Evolutionary conservation across 768 basidiomycete species (phyloP), one percentile per base, ranked within the genome.

Genomic region (Russula brevipes): DNA sequence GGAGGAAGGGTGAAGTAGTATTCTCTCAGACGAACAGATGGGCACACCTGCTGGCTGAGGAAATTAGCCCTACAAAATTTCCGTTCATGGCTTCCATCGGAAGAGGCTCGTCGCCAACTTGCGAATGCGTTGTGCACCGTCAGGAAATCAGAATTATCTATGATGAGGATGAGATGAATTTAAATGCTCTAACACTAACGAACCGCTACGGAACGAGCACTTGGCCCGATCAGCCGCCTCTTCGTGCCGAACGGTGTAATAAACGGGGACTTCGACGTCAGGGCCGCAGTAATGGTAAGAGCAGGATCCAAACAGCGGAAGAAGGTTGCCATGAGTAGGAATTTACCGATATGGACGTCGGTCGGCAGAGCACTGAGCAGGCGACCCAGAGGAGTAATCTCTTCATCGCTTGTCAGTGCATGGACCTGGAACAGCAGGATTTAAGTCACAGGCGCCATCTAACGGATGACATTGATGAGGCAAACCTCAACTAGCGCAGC

Each of bases 311-410:
- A 76, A 72, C 96, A 98, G 50, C 85, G 84, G 73, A 98, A 91
- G 44, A 94, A 72, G 2, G 88, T 86, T 5, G 94, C 88, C 31
- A 86, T 84, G 46, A 98, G 78, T 16, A 98, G 79, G 72, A 98
- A 90, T 77, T 98, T 97, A 44, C 94, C 95, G 4, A 97, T 82
- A 72, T 98, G 93, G 16, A 98, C 95, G 71, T 99, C 96, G 51
- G 94, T 91, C 0, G 96, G 96, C 44, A 99, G 78, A 72, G 91
- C 90, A 77, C 91, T 93, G 45, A 99, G 80, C 30, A 96, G 77
- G 57, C 86, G 80, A 45, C 96, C 96, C 85, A 98, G 89, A 0
- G 94, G 88, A 1, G 96, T 98, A 64, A 99, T 95, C 17, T 96
- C 94, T 73, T 99, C 93, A 1, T 79, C 77, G 2, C 81, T 69